Base-by-base conservation (phyloP, 345 rosid genomes). In the Hypericum perforatum region DNA sequence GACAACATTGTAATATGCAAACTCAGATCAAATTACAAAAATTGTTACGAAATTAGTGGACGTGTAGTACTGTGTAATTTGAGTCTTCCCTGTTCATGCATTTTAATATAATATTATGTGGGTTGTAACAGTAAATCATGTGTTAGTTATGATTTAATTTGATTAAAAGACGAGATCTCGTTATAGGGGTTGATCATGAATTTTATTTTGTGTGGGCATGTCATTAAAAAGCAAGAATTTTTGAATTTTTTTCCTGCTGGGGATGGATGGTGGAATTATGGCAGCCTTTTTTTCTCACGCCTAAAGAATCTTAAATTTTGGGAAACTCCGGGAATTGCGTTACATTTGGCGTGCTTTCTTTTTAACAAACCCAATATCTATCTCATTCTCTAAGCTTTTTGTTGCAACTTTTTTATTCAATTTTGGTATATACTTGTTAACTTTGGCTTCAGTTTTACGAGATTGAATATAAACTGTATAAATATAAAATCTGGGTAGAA, bases 211-310 rank as follows among this genome's bases (percentile, higher is more conserved):
- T 40, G 1, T 5, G 44, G 3, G 11, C 11, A 47, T 49, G 10
- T 15, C 40, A 60, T n/a, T 37, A 15, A 5, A 39, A 47, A 53
- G 41, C 51, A 56, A 63, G 39, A 43, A 55, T 37, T 45, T 38
- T 41, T 46, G 48, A 57, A 29, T 4, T 11, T 8, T 22, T 22
- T 22, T 36, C 50, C 10, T 42, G 60, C 45, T 13, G 40, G 43
- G 59, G 13, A 0, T 5, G 16, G 39, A 5, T 37, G 61, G 53
- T 65, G 62, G 69, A 29, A 58, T 59, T 51, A 60, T 65, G 74
- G 63, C 83, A 78, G 80, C 72, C 80, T 78, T 78, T 70, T 55
- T 61, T 13, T 65, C 58, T 78, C 72, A 78, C 80, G 78, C 32
- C 64, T 72, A 42, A 22, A 63, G 57, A 67, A 58, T 75, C 74